Evolutionary conservation across 2,329 filamentous ascomycete species (phyloP).

Genomic region (Pseudocercospora pini-densiflorae): DNA sequence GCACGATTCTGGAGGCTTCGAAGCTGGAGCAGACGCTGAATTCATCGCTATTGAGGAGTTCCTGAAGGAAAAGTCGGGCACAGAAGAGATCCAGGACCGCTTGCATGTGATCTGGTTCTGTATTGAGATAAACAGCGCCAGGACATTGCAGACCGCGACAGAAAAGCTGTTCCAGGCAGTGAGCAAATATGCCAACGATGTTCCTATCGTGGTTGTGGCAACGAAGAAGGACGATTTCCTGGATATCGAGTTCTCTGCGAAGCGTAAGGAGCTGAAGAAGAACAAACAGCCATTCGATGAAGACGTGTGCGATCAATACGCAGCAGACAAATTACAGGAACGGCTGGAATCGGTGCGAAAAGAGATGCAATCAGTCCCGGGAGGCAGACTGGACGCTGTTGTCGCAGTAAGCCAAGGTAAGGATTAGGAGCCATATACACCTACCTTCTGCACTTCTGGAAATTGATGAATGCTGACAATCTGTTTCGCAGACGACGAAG

Average conservation of each 20-base stretch:
- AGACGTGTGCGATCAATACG: slow-evolving; percentile 31
- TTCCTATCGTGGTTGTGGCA: slow-evolving; percentile 41
- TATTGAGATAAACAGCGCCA: slow-evolving; percentile 41
- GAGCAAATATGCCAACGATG: slow-evolving; percentile 37
- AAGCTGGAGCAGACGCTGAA: slow-evolving; percentile 41
- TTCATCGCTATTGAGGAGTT: slow-evolving; percentile 37
- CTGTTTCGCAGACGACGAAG: slow-evolving; percentile 34
- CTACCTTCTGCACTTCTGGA: not conserved
- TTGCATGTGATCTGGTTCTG: slow-evolving; percentile 44
- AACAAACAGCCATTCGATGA: slow-evolving; percentile 27
- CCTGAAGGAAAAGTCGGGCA: slow-evolving; percentile 37
- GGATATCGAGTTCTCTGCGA: slow-evolving; percentile 30
- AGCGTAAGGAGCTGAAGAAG: slow-evolving; percentile 28
- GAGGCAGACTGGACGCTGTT: slow-evolving; percentile 33
- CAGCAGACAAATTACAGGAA: slow-evolving; percentile 32
- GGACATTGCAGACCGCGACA: slow-evolving; percentile 41
- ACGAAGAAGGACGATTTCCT: slow-evolving; percentile 43
- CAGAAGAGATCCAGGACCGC: slow-evolving; percentile 36
- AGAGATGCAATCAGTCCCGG: slow-evolving; percentile 32
- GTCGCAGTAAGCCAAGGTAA: slow-evolving; percentile 34
- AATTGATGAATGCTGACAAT: slow-evolving; percentile 3
- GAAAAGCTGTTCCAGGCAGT: slow-evolving; percentile 40
- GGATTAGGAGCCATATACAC: not conserved
- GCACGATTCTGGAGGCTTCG: slow-evolving; percentile 44
- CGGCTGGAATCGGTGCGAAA: slow-evolving; percentile 29